These are phyloP conservation scores for Fraxinus velutina DNA, from an alignment of 305 asterid species.

Conservation along the genomic window DNA sequence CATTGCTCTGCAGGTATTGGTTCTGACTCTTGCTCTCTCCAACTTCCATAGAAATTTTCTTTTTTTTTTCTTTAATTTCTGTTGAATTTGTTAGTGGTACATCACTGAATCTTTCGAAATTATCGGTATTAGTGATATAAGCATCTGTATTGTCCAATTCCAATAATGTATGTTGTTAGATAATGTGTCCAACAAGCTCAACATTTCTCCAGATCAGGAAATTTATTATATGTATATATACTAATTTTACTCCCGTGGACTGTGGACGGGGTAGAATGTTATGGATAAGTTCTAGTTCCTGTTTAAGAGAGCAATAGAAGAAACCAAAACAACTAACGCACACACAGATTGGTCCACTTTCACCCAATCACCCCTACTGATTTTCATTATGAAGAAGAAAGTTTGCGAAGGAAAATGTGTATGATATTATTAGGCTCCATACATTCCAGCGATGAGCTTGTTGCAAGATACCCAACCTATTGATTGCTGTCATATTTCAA, in stretches of 20 bases:
- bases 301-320: not conserved
- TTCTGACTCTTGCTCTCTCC: not conserved
- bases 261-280: not conserved
- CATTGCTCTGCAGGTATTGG: not conserved
- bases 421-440: not conserved
- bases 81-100: not conserved
- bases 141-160: not conserved
- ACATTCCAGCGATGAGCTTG: not conserved
- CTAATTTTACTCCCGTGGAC: not conserved
- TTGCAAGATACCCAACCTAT: not conserved
- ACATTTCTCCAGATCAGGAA: not conserved
- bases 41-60: not conserved
- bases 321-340: not conserved
- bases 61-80: not conserved
- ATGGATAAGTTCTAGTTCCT: not conserved
- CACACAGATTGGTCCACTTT: not conserved
- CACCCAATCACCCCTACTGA: not conserved
- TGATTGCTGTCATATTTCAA: not conserved
- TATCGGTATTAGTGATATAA: not conserved
- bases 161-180: not conserved
- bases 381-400: not conserved
- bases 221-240: not conserved
- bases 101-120: not conserved
- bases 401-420: not conserved
- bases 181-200: not conserved